Evolutionary conservation across 495 filamentous ascomycete species (phyloP), one percentile per base, ranked within the genome.

Genomic region (Penicillium parvum): DNA sequence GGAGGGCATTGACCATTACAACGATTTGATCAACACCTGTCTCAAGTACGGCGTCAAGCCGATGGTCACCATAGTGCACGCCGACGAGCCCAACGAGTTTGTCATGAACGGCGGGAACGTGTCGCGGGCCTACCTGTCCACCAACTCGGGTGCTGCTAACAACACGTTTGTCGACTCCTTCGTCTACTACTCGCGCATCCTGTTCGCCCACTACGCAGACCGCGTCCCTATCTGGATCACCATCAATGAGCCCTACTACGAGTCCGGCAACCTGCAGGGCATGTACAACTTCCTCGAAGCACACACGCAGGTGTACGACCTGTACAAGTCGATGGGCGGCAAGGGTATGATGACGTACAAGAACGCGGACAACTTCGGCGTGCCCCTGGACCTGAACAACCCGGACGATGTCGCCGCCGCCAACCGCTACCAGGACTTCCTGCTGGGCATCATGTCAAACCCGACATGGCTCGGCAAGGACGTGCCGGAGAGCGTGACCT

Each of bases 201-300:
- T 72, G 5, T 41, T 75, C 7, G 55, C 70, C 5, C 65, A 65
- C 28, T 75, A 56, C 43, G 60, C 57, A 2, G 66, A 72, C 27
- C 51, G 66, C 16, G 69, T 75, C 0, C 67, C 69, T 0, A 55
- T 68, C 26, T 75, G 71, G 71, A 43, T 68, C 2, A 75, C 67
- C 5, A 60, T 73, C 55, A 74, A 74, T 35, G 71, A 74, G 39
- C 69, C 69, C 5, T 45, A 55, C 5, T 45, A 60, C 14, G 61
- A 60, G 37, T 55, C 55, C 1, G 53, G 49, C 38, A 64, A 64
- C 18, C 63, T 59, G 26, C 47, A 58, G 6, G 53, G 58, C 3
- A 48, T 63, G 8, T 47, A 65, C 30, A 49, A 68, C 23, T 51
- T 70, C 5, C 39, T 74, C 14, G 53, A 60, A 4, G 63, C 71